Evolutionary conservation across 2,329 filamentous ascomycete genomes (phyloP).

Genomic region (Didymosphaeria variabile): DNA sequence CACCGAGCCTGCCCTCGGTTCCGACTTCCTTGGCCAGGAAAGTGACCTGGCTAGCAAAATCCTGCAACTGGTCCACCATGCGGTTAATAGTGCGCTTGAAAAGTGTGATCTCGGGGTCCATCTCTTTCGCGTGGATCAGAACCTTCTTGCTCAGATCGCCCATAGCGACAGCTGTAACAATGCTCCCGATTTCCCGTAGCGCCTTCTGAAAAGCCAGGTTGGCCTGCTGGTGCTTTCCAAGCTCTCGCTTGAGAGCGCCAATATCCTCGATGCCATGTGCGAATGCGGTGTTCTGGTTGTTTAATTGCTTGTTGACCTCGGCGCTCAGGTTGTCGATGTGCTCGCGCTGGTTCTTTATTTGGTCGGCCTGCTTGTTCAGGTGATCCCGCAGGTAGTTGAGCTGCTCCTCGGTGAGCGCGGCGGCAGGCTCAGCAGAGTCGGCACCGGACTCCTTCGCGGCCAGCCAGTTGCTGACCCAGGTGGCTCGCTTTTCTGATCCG

Average conservation of each 20-base stretch:
- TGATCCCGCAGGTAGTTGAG: slow-evolving; percentile 87
- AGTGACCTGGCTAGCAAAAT: slow-evolving; percentile 96
- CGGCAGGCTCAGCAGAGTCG: slow-evolving; percentile 55
- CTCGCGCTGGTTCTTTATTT: slow-evolving; percentile 86
- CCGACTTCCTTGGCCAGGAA: slow-evolving; percentile 94
- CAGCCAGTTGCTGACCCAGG: slow-evolving; percentile 62
- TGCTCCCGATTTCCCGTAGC: slow-evolving; percentile 93
- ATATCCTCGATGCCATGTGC: slow-evolving; percentile 85
- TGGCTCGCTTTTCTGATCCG: slow-evolving; percentile 48
- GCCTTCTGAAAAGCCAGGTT: slow-evolving; percentile 99
- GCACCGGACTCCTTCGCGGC: slow-evolving; percentile 63
- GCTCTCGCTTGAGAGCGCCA: slow-evolving; percentile 86
- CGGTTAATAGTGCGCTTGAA: slow-evolving; percentile 99
- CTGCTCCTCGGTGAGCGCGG: slow-evolving; percentile 79
- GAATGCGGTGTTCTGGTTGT: slow-evolving; percentile 82
- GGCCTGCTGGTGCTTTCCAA: slow-evolving; percentile 97
- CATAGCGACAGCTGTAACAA: slow-evolving; percentile 93
- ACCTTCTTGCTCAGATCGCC: slow-evolving; percentile 98
- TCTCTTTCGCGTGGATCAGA: slow-evolving; percentile 92
- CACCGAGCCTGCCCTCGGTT: slow-evolving; percentile 91
- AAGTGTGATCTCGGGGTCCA: slow-evolving; percentile 97
- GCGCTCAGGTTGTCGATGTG: slow-evolving; percentile 86
- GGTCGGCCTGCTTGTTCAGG: slow-evolving; percentile 90
- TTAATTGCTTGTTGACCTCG: slow-evolving; percentile 85
- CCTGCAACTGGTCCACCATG: slow-evolving; percentile 98